Base-by-base conservation (phyloP, 2,329 filamentous ascomycete genomes). In the Rosellinia necatrix region DNA sequence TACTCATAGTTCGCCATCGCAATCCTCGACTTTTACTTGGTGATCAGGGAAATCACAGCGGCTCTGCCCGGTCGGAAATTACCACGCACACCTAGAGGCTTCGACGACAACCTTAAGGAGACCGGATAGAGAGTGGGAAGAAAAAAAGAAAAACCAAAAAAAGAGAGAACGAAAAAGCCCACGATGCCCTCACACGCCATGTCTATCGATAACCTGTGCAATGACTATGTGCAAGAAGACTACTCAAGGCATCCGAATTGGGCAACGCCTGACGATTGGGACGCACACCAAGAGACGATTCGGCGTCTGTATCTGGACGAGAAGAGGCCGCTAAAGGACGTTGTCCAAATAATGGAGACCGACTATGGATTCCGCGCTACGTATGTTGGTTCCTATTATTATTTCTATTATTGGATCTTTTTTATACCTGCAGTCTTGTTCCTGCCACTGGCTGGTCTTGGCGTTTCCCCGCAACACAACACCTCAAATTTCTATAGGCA, bases 251-350 rank as follows among this genome's bases (percentile, higher is more conserved):
- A 58, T 40, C 58, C 56, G 29, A 56, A 63, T 38, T 64, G 62
- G 62, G 62, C 62, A 38, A 60, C 62, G 3, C 62, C 62, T 2
- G 62, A 64, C 13, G 62, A 63, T 34, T 64, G 62, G 62, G 62
- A 64, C 22, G 47, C 49, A 43, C 56, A 64, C 30, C 62, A 64
- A 51, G 60, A 61, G 12, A 64, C 60, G 25, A 64, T 64, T 21
- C 56, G 62, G 27, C 62, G 60, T 3, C 54, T 64, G 49, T 64
- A 64, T 48, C 56, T 64, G n/a, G 62, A 64, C 41, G 62, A 64
- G 50, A 64, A 64, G 56, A 61, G 59, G 24, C 62, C 62, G n/a
- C 62, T 64, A 40, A 64, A 64, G 48, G 62, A 64, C 24, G 62
- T 64, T 1, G 62, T 64, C 38, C 53, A 61, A 29, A 64, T 64